phyloP scores from a whole-genome alignment of 345 rosid genomes.

The Geranium brycei region DNA sequence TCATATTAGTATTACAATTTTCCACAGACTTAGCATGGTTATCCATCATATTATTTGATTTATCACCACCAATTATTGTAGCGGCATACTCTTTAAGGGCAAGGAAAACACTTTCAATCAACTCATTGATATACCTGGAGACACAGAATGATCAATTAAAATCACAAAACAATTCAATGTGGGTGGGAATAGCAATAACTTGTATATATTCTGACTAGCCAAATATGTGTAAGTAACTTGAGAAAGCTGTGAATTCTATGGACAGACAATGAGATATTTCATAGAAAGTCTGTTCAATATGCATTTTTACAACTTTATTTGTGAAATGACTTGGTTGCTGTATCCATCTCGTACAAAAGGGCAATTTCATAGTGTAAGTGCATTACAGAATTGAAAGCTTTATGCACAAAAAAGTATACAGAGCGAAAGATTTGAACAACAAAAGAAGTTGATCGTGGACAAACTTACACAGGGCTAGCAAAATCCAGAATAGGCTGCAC shows the following conservation, averaged over 20 bases:
- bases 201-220: too few species aligned
- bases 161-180: too few species aligned
- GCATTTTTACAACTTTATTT: too few species aligned
- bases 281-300: too few species aligned
- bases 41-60: slow-evolving; percentile 20
- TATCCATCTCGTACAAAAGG: not conserved
- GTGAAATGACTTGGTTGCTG: not conserved
- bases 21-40: slow-evolving; percentile 6
- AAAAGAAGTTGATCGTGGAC: slow-evolving; percentile 3
- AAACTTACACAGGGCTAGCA: slow-evolving; percentile 72
- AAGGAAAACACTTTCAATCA: slow-evolving; percentile 59
- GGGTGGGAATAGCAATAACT: too few species aligned
- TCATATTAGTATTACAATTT: slow-evolving; percentile 18
- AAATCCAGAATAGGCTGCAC: slow-evolving; percentile 78
- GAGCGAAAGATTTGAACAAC: not conserved
- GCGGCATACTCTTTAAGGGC: slow-evolving; percentile 31
- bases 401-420: not conserved
- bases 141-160: not conserved
- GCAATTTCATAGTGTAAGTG: not conserved
- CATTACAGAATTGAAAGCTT: not conserved
- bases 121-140: slow-evolving; percentile 77
- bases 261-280: too few species aligned
- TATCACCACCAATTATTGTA: slow-evolving; percentile 34
- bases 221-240: too few species aligned
- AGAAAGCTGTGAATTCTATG: too few species aligned